phyloP scores from a whole-genome alignment of 495 filamentous ascomycete genomes.

The Pseudomonodictys pantanalensis region DNA sequence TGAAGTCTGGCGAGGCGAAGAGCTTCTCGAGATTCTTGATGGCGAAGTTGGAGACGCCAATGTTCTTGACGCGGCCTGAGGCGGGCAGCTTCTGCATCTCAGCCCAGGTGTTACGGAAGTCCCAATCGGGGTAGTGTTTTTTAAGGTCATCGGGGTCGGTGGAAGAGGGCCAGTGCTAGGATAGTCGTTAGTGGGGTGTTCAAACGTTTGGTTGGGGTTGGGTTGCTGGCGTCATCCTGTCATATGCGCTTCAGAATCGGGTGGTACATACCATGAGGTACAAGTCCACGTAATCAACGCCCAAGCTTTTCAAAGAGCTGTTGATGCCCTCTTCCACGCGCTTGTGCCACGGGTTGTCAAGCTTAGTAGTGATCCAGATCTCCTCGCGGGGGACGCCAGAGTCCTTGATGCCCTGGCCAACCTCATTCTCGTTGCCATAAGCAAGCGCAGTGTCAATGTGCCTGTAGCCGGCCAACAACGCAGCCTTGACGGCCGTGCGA shows the following conservation, averaged over 20 bases:
- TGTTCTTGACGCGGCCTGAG: constrained; percentile 76
- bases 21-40: constrained; percentile 60
- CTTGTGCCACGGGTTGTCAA: constrained; percentile 79
- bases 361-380: constrained; percentile 87
- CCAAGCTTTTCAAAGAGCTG: constrained; percentile 65
- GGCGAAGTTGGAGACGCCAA: constrained; percentile 63
- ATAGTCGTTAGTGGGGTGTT: background rate
- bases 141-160: constrained; percentile 55
- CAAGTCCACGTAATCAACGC: constrained; percentile 75
- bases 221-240: too few relatives aligned
- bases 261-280: constrained; percentile 59
- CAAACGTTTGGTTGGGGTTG: background rate
- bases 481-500: constrained; percentile 70
- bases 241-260: too few relatives aligned
- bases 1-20: constrained; percentile 51
- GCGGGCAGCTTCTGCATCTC: constrained; percentile 78
- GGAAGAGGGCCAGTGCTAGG: constrained; percentile 70
- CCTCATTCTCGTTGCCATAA: constrained; percentile 82
- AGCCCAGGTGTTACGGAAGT: constrained; percentile 77
- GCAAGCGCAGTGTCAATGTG: constrained; percentile 74
- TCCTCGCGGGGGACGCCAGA: constrained; percentile 76
- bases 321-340: constrained; percentile 66
- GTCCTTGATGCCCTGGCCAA: constrained; percentile 74
- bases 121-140: constrained; percentile 66
- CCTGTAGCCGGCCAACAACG: constrained; percentile 68